Evolutionary conservation across 2,329 filamentous ascomycete species (phyloP).

Genomic region (Zopfia rhizophila): DNA sequence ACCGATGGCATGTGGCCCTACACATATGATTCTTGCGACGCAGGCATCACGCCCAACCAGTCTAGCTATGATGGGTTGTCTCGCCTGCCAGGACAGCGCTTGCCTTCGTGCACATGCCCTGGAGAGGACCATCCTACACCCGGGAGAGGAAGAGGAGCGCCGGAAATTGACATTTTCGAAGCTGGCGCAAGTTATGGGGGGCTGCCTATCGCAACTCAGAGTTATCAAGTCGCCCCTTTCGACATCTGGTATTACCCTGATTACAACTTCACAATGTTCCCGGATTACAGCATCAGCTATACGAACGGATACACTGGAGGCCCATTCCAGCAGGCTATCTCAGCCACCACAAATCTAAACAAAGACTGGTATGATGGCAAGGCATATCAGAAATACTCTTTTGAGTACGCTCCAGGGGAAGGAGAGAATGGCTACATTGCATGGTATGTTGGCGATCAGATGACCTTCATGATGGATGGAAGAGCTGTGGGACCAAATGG

Average conservation of each 20-base stretch:
- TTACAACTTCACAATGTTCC: slow-evolving; percentile 63
- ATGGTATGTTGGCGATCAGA: slow-evolving; percentile 64
- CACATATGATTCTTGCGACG: slow-evolving; percentile 63
- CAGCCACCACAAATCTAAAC: slow-evolving; percentile 65
- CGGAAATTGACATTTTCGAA: slow-evolving; percentile 62
- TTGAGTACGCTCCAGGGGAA: slow-evolving; percentile 64
- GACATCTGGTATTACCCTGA: slow-evolving; percentile 64
- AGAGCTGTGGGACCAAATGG: slow-evolving; percentile 64
- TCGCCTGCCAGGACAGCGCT: slow-evolving; percentile 56
- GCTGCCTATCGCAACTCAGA: slow-evolving; percentile 59
- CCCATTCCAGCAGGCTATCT: slow-evolving; percentile 66
- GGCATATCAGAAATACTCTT: slow-evolving; percentile 65
- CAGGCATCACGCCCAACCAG: slow-evolving; percentile 62
- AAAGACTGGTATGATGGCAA: slow-evolving; percentile 66
- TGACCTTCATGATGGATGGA: slow-evolving; percentile 63
- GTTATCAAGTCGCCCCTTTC: slow-evolving; percentile 62
- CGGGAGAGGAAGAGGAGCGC: slow-evolving; percentile 59
- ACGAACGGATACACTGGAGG: slow-evolving; percentile 66
- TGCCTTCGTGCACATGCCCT: slow-evolving; percentile 58
- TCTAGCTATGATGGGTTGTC: slow-evolving; percentile 56
- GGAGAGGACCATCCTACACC: slow-evolving; percentile 60
- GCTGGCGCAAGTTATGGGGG: slow-evolving; percentile 57
- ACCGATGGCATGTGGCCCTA: slow-evolving; percentile 67
- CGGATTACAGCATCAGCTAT: slow-evolving; percentile 59
- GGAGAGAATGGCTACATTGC: slow-evolving; percentile 58